phyloP scores from a whole-genome alignment of 129 eudicot genomes.

The Flaveria trinervia region DNA sequence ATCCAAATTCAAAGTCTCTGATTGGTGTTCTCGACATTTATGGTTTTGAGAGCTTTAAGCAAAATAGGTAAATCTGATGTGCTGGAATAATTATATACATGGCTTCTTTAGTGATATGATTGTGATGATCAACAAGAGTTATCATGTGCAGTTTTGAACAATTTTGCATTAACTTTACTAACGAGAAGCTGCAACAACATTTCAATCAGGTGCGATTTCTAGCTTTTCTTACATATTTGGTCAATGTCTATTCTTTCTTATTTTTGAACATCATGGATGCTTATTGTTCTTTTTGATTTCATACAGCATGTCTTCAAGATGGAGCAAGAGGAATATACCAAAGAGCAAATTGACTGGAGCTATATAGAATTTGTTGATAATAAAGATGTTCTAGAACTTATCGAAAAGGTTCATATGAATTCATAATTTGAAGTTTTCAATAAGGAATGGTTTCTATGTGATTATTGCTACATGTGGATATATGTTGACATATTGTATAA shows the following conservation, averaged over 20 bases:
- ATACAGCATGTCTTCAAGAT: slow-evolving; percentile 97
- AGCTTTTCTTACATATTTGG: slow-evolving; percentile 24
- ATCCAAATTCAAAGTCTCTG: slow-evolving; percentile 78
- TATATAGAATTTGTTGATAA: slow-evolving; percentile 98
- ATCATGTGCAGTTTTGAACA: slow-evolving; percentile 86
- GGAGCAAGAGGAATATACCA: slow-evolving; percentile 98
- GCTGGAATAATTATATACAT: neutral
- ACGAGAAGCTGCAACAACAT: slow-evolving; percentile 98
- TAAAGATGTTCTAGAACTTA: slow-evolving; percentile 95
- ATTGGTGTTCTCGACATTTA: slow-evolving; percentile 98
- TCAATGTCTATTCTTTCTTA: neutral
- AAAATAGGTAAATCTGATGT: slow-evolving; percentile 61
- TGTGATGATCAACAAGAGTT: slow-evolving; percentile 30
- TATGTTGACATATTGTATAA: slow-evolving; percentile 24
- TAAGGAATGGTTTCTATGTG: slow-evolving; percentile 20
- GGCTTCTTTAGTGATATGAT: slow-evolving; percentile 24
- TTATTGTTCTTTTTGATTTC: slow-evolving; percentile 23
- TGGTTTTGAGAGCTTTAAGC: slow-evolving; percentile 97
- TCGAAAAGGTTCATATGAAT: slow-evolving; percentile 70
- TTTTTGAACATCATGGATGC: slow-evolving; percentile 16
- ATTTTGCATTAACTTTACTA: slow-evolving; percentile 93
- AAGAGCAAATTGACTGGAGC: slow-evolving; percentile 96
- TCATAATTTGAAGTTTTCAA: slow-evolving; percentile 9
- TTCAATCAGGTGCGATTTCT: slow-evolving; percentile 73
- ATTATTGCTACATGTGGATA: slow-evolving; percentile 21